Evolutionary conservation across 148 eudicot species (phyloP), one percentile per base, ranked within the genome.

Genomic region (Rhododendron mucronatum): DNA sequence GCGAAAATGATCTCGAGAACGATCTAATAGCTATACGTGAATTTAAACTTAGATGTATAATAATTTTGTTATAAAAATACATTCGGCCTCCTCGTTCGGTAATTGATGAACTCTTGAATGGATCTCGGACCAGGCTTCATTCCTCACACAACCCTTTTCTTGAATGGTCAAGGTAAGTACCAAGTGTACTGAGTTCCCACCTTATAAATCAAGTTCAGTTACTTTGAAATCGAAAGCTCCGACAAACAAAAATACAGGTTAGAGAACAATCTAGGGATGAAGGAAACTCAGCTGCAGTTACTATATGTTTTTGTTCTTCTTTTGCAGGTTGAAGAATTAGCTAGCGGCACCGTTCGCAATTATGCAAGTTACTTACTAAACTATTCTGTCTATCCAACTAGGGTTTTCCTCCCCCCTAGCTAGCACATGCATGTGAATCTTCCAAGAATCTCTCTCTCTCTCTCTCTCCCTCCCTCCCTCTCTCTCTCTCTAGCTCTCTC

Each of bases 71-170:
- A 0, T 1, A 10, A n/a, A 67, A n/a, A 67, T 67, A 3, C 14
- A 33, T n/a, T 67, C 35, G 15, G 73, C 33, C 33, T 11, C 14
- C 73, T 10, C 15, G 3, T 67, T n/a, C 0, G 33, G 3, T n/a
- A 26, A 20, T 39, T 11, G 45, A 50, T 41, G 51, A 75, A 50
- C 12, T 82, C 18, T 35, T 30, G 41, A 76, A 86, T 55, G 51
- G 92, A 88, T 93, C 93, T 93, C 92, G 95, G 95, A 91, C 92
- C 93, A 93, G 95, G 95, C 95, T 93, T 93, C 95, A 91, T 91
- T 91, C 92, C 90, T 89, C 91, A 91, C 95, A 89, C 90, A 84
- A 8, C 33, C 73, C 73, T 67, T 67, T 67, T 67, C 73, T n/a
- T 26, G 73, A 33, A 33, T 30, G 0, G 30, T 30, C 73, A 26